Evolutionary conservation across 108 stramenopile genomes (phyloP).

Genomic region (Schizochytrium sp.): DNA sequence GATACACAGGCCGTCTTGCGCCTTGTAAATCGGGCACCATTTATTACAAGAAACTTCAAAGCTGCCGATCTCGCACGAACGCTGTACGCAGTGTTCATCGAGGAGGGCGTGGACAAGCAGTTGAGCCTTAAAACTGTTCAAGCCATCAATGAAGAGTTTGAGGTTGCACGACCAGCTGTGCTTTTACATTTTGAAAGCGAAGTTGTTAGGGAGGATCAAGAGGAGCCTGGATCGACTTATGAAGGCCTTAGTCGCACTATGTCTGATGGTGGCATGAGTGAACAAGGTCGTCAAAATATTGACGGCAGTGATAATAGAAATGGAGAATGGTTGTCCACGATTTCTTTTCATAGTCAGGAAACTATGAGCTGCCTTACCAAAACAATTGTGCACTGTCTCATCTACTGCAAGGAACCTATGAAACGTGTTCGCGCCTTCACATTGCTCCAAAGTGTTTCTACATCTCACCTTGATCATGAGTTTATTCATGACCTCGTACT

Average conservation of each 20-base stretch:
- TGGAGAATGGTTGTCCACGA: neutral
- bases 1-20: neutral
- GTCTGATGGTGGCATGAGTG: neutral
- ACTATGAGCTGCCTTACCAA: neutral
- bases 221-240: neutral
- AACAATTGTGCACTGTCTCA: neutral
- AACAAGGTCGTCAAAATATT: neutral
- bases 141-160: conserved; percentile 11
- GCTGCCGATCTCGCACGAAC: conserved; percentile 5
- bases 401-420: neutral
- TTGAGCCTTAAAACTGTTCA: conserved; percentile 1
- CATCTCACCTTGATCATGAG: neutral
- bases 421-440: conserved; percentile 32
- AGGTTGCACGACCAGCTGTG: neutral
- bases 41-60: neutral
- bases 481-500: neutral
- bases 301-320: neutral
- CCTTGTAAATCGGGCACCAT: conserved; percentile 6
- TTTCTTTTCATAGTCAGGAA: neutral
- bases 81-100: conserved; percentile 23
- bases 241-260: neutral
- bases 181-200: conserved; percentile 4
- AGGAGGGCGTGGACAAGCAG: conserved; percentile 32
- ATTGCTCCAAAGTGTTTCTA: neutral
- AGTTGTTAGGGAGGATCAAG: neutral